phyloP scores from a whole-genome alignment of 2,329 filamentous ascomycete genomes.

The Knufia petricola region DNA sequence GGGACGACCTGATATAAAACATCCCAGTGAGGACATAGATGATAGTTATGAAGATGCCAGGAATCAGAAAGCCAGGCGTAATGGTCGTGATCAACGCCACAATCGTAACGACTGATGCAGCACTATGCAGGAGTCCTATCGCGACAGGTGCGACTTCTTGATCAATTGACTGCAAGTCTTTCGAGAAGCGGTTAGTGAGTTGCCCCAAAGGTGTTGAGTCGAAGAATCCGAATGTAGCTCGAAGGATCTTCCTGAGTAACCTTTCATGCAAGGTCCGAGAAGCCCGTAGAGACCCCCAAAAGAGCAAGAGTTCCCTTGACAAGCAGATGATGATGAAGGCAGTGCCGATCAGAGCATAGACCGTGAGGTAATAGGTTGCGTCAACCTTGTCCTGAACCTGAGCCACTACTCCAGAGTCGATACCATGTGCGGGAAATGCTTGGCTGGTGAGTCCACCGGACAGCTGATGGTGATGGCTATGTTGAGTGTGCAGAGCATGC shows the following conservation, averaged over 20 bases:
- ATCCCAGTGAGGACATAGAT: conserved; percentile 75
- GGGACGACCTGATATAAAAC: conserved; percentile 86
- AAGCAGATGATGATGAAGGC: conserved; percentile 73
- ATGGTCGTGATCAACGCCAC: conserved; percentile 78
- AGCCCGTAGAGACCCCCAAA: conserved; percentile 81
- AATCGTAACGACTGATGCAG: conserved; percentile 68
- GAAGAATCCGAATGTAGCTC: conserved; percentile 95
- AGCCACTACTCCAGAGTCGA: not conserved
- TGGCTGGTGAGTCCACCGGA: conserved; percentile 1
- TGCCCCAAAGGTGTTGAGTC: conserved; percentile 92
- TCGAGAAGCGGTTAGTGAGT: conserved; percentile 97
- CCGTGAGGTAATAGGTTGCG: conserved; percentile 68
- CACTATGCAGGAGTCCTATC: conserved; percentile 60
- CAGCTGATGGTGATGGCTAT: not conserved
- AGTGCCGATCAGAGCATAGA: conserved; percentile 73
- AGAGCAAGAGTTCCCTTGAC: conserved; percentile 75
- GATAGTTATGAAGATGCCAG: conserved; percentile 71
- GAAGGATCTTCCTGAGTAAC: conserved; percentile 67
- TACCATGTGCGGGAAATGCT: not conserved
- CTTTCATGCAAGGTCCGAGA: conserved; percentile 74
- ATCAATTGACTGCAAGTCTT: conserved; percentile 88
- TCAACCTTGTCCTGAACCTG: conserved; percentile 49
- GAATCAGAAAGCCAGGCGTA: conserved; percentile 82
- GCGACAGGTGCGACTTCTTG: conserved; percentile 92
- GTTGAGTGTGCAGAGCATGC: conserved; percentile 1